phyloP scores from a whole-genome alignment of 2,329 filamentous ascomycete species.

The Exophiala lecanii-corni region DNA sequence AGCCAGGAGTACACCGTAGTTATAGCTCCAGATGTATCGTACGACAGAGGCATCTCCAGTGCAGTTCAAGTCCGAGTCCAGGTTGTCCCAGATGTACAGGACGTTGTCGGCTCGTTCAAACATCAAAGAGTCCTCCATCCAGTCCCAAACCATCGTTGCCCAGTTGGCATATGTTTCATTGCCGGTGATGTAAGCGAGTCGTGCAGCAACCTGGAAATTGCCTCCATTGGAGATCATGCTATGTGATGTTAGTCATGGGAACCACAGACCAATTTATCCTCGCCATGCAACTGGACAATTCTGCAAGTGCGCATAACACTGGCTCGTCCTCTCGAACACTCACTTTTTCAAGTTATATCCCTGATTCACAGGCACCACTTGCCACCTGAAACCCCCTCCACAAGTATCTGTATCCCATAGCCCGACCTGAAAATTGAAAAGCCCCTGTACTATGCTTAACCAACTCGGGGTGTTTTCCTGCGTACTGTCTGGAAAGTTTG shows the following conservation, averaged over 20 bases:
- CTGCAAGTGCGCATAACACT: not conserved
- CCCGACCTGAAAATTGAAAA: slow-evolving; percentile 71
- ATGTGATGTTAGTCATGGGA: not conserved
- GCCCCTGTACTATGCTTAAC: slow-evolving; percentile 69
- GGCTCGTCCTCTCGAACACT: not conserved
- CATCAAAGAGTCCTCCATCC: slow-evolving; percentile 39
- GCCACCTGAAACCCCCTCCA: slow-evolving; percentile 74
- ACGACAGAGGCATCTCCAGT: slow-evolving; percentile 36
- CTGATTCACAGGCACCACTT: slow-evolving; percentile 72
- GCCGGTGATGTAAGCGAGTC: slow-evolving; percentile 71
- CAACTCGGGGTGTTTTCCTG: slow-evolving; percentile 57
- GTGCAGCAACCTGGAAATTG: slow-evolving; percentile 56
- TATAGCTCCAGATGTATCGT: slow-evolving; percentile 54
- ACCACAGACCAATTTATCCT: not conserved
- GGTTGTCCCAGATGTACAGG: slow-evolving; percentile 53
- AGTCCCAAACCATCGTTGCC: slow-evolving; percentile 60
- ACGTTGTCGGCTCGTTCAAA: slow-evolving; percentile 44
- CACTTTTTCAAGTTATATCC: slow-evolving; percentile 58
- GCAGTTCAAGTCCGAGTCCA: slow-evolving; percentile 49
- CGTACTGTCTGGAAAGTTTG: slow-evolving; percentile 40
- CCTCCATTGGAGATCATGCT: slow-evolving; percentile 51
- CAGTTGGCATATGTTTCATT: slow-evolving; percentile 75
- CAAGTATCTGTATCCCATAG: slow-evolving; percentile 67
- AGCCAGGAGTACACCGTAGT: slow-evolving; percentile 51
- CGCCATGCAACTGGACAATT: not conserved